A percentile compares a stretch with the other conserved stretches of the same genome.
phyloP scores from a whole-genome alignment of 495 filamentous ascomycete genomes.

The Tuber borchii region DNA sequence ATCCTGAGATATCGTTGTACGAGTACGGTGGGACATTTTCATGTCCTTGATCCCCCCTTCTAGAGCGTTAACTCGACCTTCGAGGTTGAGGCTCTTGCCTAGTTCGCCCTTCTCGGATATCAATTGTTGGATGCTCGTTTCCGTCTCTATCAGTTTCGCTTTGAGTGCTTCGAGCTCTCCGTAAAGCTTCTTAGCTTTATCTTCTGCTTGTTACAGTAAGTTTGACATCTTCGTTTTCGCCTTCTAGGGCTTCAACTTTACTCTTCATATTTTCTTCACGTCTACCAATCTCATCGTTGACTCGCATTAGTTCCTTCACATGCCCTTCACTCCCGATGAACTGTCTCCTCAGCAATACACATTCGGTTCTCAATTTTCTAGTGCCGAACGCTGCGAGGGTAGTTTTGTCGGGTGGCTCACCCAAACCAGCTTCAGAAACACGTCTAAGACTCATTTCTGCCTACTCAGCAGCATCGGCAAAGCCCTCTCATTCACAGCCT shows the following conservation, averaged over 20 bases:
- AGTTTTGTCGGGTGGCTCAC: conserved; percentile 31
- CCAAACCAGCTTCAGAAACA: conserved; percentile 31
- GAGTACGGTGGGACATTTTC: no score
- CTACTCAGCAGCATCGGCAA: conserved; percentile 36
- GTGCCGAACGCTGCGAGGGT: conserved; percentile 38
- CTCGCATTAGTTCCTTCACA: conserved; percentile 18
- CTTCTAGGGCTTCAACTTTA: conserved; percentile 15
- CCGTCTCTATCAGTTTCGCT: conserved; percentile 17
- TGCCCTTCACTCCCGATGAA: conserved; percentile 24
- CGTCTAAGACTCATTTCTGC: conserved; percentile 34
- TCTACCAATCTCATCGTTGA: conserved; percentile 18
- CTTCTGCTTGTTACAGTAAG: conserved; percentile 17
- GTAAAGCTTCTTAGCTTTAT: conserved; percentile 13
- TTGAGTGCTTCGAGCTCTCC: conserved; percentile 23
- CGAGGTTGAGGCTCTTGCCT: conserved; percentile 10
- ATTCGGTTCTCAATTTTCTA: conserved; percentile 28
- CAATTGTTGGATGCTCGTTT: conserved; percentile 13
- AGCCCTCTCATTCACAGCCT: conserved; percentile 30
- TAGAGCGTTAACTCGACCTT: conserved; percentile 10
- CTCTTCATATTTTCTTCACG: conserved; percentile 2
- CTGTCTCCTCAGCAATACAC: conserved; percentile 19
- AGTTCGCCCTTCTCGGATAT: conserved; percentile 18
- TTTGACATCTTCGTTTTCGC: conserved; percentile 19
- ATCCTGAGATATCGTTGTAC: no score
- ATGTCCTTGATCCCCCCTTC: conserved; percentile 2